phyloP scores from a whole-genome alignment of 495 filamentous ascomycete genomes.

The Lasiosphaeriaceae sp. region DNA sequence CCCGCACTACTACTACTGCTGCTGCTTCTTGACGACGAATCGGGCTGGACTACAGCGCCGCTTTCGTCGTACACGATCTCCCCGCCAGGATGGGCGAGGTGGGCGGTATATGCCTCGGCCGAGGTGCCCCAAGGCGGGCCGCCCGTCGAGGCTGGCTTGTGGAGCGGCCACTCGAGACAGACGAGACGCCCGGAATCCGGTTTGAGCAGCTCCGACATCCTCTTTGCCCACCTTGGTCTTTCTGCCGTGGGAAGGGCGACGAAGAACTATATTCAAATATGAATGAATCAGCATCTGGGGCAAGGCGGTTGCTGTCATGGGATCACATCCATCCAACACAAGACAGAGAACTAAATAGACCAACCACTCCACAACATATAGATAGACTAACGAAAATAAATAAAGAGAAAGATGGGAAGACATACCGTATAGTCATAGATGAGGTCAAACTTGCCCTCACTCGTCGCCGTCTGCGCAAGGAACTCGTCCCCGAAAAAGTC shows the following conservation, averaged over 20 bases:
- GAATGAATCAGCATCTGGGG: no score
- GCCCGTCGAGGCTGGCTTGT: constrained; percentile 55
- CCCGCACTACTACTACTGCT: constrained; percentile 31
- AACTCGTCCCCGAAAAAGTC: constrained; percentile 71
- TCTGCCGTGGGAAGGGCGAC: constrained; percentile 65
- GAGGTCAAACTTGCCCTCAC: constrained; percentile 60
- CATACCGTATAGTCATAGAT: constrained; percentile 83
- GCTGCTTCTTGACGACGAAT: constrained; percentile 26
- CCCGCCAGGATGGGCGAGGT: constrained; percentile 62
- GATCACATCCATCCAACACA: no score
- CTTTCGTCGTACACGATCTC: constrained; percentile 58
- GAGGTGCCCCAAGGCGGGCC: constrained; percentile 70
- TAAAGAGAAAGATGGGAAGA: neutral
- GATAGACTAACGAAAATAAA: neutral
- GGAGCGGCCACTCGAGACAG: constrained; percentile 77
- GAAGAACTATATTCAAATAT: constrained; percentile 56
- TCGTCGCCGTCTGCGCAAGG: constrained; percentile 17
- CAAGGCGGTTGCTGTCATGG: no score
- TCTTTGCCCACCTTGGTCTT: constrained; percentile 66
- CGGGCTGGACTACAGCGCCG: constrained; percentile 48
- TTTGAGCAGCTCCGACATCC: constrained; percentile 61
- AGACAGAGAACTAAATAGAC: no score
- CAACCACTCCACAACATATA: no score
- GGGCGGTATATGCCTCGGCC: constrained; percentile 60
- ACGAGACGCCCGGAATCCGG: constrained; percentile 60